Base-by-base conservation (phyloP, 257 asterid genomes). In the Solanum chiquidenum region DNA sequence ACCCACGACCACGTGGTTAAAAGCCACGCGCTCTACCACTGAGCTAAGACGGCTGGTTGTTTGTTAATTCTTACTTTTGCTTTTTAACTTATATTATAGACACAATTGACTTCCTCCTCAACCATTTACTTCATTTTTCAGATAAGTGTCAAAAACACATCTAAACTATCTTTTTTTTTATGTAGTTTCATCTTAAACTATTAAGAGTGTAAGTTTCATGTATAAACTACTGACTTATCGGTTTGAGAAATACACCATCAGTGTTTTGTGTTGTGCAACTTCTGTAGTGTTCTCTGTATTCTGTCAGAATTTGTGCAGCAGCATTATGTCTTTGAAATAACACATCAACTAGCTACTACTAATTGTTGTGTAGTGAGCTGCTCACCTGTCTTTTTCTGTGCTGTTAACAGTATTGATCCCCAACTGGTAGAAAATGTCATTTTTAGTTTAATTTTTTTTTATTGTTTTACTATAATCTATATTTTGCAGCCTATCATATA, bases 21-120 rank as follows among this genome's bases (percentile, higher is more conserved):
- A 97, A 95, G 97, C 98, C 97, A 96, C 95, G 95, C 98, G 98
- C 98, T 95, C 98, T 94, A 94, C 98, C 98, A 21, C 98, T 95
- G 98, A 95, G 96, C 98, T 94, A 94, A 91, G 98, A 94, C 93
- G 95, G 95, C 98, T 9, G 3, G 29, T 29, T 31, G 35, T 34
- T 42, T 42, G 46, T 42, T 11, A 42, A 0, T 11, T 11, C 49
- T 11, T 11, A 42, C 14, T 42, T 42, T 42, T 11, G 14, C 1
- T 1, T 11, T 42, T 42, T 42, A 42, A 42, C 49, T 42, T 11
- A 42, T 37, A 37, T 37, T 37, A 37, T 37, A 37, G 40, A 37
- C 40, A 35, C 42, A 38, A 40, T 40, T 40, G 44, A 40, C 44
- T 40, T 40, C 44, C 12, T 40, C 44, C 12, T 0, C 12, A 40